Conservation (phyloP, 805 yeast species). For the Kluyveromyces siamensis region DNA sequence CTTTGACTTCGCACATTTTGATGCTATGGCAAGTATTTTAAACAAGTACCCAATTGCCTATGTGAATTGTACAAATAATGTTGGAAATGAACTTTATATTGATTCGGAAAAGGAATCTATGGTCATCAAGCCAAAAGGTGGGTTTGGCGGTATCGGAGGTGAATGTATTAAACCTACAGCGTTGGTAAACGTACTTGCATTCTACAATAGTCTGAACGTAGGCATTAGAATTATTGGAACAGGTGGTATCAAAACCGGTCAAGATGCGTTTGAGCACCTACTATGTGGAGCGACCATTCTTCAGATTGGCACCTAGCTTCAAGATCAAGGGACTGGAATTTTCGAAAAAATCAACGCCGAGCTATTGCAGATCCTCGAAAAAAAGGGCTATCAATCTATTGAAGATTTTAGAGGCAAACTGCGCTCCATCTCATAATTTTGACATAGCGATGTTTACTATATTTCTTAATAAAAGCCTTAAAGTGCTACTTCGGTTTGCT, state of each 20-base stretch:
- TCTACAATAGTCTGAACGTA: slow-evolving; percentile 24
- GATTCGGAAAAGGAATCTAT: slow-evolving; percentile 22
- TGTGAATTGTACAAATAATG: slow-evolving; percentile 24
- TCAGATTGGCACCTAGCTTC: slow-evolving; percentile 24
- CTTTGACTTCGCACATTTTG: slow-evolving; percentile 27
- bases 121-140: slow-evolving; percentile 26
- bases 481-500: neutral
- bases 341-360: slow-evolving; percentile 19
- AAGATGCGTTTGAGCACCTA: slow-evolving; percentile 26
- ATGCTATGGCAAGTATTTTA: slow-evolving; percentile 19
- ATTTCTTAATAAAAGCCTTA: neutral
- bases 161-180: slow-evolving; percentile 28
- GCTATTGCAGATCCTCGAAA: slow-evolving; percentile 16
- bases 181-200: slow-evolving; percentile 26
- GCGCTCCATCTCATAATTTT: neutral
- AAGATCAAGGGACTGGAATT: slow-evolving; percentile 20
- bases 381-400: slow-evolving; percentile 22
- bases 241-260: slow-evolving; percentile 25
- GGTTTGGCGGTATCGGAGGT: slow-evolving; percentile 28
- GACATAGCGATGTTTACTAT: neutral
- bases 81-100: slow-evolving; percentile 25
- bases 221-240: slow-evolving; percentile 24
- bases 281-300: slow-evolving; percentile 27
- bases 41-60: slow-evolving; percentile 22
- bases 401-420: slow-evolving; percentile 26